Evolutionary conservation across 768 basidiomycete genomes (phyloP), one percentile per base, ranked within the genome.

Genomic region (Pleurotus tuoliensis): DNA sequence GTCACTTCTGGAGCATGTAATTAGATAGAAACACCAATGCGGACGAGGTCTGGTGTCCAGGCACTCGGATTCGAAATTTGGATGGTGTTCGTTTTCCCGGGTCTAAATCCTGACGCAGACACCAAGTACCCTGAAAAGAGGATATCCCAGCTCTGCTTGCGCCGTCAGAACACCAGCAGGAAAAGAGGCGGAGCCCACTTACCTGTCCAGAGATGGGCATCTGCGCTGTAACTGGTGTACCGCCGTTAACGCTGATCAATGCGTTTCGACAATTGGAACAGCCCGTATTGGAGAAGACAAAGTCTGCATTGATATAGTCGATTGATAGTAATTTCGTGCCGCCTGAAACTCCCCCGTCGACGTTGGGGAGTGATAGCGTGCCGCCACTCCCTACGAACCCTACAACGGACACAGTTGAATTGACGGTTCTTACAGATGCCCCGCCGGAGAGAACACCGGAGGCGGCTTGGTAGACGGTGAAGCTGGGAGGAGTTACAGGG

Each of bases 181-280:
- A 24, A 22, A 47, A 41, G 5, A 34, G 13, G 20, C 20, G 34
- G 47, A 8, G 7, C 41, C 7, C 38, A 63, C 70, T 34, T 57
- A 78, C 77, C 73, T 80, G 76, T 8, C 67, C 77, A 24, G 78
- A 78, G 55, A 80, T 71, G 2, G 78, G 77, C 73, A 79, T 74
- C 58, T 79, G 75, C 13, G 68, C 73, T 62, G 76, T 72, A 3
- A 78, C 71, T 3, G 73, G 65, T 5, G 69, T 55, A 5, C 75
- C 77, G 13, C 75, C 76, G 58, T 79, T 80, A 8, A 80, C 71
- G 58, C 77, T 78, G 38, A 79, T 67, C 43, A 74, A 74, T 8
- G 74, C 73, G 46, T 78, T 73, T 41, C 79, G 73, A 62, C 77
- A 79, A 59, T 80, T 80, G 5, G 79, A 78, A 65, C 78, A 79